phyloP scores from a whole-genome alignment of 2,329 filamentous ascomycete genomes.

The Cladosporium cucumerinum region DNA sequence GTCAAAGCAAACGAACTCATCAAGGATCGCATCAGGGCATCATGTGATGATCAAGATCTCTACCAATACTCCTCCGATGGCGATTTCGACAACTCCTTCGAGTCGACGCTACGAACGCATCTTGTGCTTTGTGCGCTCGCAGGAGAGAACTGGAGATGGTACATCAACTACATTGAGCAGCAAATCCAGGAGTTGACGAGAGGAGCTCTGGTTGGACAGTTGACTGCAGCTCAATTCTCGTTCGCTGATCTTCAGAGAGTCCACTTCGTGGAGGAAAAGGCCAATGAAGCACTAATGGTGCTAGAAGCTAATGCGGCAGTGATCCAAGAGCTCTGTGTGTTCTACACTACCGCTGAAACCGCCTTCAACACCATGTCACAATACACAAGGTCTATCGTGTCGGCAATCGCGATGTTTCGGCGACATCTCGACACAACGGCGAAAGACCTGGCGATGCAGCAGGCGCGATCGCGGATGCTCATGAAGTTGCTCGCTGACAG shows the following conservation, averaged over 20 bases:
- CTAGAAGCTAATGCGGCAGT: conserved; percentile 35
- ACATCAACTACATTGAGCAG: conserved; percentile 38
- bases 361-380: too few relatives aligned
- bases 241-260: conserved; percentile 35
- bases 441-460: conserved; percentile 14
- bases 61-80: background rate
- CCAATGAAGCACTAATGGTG: conserved; percentile 35
- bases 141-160: conserved; percentile 44
- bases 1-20: conserved; percentile 39
- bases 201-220: background rate
- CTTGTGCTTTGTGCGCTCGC: conserved; percentile 38
- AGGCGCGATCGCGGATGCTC: conserved; percentile 3
- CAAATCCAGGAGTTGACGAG: conserved; percentile 27
- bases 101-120: conserved; percentile 27
- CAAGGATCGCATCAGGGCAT: conserved; percentile 28
- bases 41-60: background rate
- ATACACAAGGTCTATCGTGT: too few relatives aligned
- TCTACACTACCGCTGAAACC: background rate
- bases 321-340: conserved; percentile 20
- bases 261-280: conserved; percentile 38
- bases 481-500: conserved; percentile 14
- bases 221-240: conserved; percentile 21
- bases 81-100: conserved; percentile 4
- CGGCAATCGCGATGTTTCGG: background rate
- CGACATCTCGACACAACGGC: background rate